Evolutionary conservation across 1,284 basidiomycete genomes (phyloP), one percentile per base, ranked within the genome.

Genomic region (Malassezia pachydermatis): DNA sequence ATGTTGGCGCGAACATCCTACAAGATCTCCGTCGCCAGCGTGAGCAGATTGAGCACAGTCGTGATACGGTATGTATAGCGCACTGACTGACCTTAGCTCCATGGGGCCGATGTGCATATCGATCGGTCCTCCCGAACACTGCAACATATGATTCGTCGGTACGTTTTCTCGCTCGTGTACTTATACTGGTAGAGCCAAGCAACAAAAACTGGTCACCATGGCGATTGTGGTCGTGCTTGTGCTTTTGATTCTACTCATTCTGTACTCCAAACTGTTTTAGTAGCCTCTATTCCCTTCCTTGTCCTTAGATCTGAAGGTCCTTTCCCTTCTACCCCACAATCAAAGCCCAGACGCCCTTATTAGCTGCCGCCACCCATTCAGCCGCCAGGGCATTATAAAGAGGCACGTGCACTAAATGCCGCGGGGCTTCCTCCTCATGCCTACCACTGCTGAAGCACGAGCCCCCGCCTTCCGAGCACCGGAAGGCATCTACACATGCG

Each of bases 11-110:
- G 11, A 88, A 88, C 61, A 96, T 99, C 64, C 72, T 99, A 55
- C 73, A 83, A 63, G 88, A 86, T 67, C 76, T 99, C 55, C 76
- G 88, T 42, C 76, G 79, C 2, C 94, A 99, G 75, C 75, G 94
- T 56, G 94, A 96, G 72, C 89, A 92, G 75, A 90, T 98, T 58
- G 85, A 94, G 76, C 85, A 94, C 68, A 81, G 90, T 17, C 77
- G 92, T 64, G 85, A 88, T 74, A 88, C 84, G 47, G 85, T 89
- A 59, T 27, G 82, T 74, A 23, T 24, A 10, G 22, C 22, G 22
- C 19, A 6, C 16, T 16, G 2, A 22, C 47, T 48, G 29, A 2
- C 24, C 24, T 27, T 55, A 78, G 76, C 74, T 80, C 28, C 73
- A 74, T 30, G 74, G 76, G 50, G 79, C 79, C 8, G 79, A 80